Evolutionary conservation across 75 land plant species (phyloP).

Genomic region (Pseudotsuga menziesii): DNA sequence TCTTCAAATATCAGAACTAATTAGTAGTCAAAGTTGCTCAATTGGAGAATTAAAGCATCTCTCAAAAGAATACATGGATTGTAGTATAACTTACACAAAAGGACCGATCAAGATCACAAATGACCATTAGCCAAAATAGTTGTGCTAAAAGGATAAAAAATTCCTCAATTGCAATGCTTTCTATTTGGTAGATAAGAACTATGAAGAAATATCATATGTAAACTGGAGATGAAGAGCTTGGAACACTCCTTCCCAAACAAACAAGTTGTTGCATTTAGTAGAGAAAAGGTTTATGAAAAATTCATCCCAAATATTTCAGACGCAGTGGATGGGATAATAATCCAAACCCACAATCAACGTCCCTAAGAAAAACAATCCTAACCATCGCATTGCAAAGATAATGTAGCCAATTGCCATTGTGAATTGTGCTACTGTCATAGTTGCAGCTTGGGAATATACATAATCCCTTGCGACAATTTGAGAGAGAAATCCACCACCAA

Average conservation of each 20-base stretch:
- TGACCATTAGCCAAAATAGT: too few relatives aligned
- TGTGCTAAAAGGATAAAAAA: too few relatives aligned
- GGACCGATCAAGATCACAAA: too few relatives aligned
- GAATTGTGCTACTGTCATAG: conserved; percentile 26
- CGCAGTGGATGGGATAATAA: conserved; percentile 39
- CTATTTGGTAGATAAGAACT: background rate
- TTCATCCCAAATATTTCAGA: conserved; percentile 50
- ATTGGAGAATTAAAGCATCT: too few relatives aligned
- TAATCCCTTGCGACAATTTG: conserved; percentile 41
- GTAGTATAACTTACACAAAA: too few relatives aligned
- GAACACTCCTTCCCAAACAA: background rate
- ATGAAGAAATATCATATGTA: background rate
- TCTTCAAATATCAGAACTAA: too few relatives aligned
- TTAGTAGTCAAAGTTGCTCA: too few relatives aligned
- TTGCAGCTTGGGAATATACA: conserved; percentile 27
- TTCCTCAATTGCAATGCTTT: background rate
- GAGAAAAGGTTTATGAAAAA: conserved; percentile 35
- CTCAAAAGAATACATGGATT: too few relatives aligned
- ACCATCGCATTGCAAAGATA: conserved; percentile 30
- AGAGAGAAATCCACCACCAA: conserved; percentile 44
- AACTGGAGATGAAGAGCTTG: background rate
- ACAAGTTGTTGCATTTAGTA: background rate
- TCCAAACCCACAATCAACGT: conserved; percentile 46
- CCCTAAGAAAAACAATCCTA: conserved; percentile 37
- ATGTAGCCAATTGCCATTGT: conserved; percentile 42